These are phyloP conservation scores for Lipomyces starkeyi DNA, from an alignment of 805 yeast species.

Conservation along the genomic window DNA sequence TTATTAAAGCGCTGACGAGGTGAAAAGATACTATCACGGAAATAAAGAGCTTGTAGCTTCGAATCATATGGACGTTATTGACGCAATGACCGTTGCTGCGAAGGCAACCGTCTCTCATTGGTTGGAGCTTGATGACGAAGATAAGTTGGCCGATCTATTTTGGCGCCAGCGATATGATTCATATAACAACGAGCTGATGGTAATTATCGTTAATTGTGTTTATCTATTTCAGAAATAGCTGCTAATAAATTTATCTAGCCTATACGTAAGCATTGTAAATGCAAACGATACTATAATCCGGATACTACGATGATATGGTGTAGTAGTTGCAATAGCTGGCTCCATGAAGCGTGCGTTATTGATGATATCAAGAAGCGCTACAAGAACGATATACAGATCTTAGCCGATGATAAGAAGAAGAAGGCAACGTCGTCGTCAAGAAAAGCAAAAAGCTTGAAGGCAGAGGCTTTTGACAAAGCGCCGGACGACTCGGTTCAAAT, in stretches of 20 bases:
- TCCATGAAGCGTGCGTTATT: constrained; percentile 29
- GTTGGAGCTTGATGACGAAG: constrained; percentile 21
- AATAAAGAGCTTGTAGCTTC: constrained; percentile 35
- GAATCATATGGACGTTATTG: constrained; percentile 34
- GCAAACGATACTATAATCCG: constrained; percentile 28
- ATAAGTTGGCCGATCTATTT: constrained; percentile 23
- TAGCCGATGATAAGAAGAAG: neutral
- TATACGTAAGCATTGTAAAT: constrained; percentile 27
- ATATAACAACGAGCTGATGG: constrained; percentile 27
- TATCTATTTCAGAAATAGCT: neutral
- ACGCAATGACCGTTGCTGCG: constrained; percentile 32
- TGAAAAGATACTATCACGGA: constrained; percentile 30
- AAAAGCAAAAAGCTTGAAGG: neutral
- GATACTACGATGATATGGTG: constrained; percentile 32
- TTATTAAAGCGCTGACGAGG: neutral
- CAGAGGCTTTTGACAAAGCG: neutral
- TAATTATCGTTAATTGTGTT: neutral
- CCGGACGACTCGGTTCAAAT: constrained; percentile 14
- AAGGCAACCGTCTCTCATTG: constrained; percentile 30
- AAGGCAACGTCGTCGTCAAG: neutral
- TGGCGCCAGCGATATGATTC: constrained; percentile 36
- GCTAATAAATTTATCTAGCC: constrained; percentile 14
- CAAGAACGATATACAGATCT: constrained; percentile 13
- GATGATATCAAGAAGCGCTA: constrained; percentile 27
- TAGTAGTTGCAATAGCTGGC: constrained; percentile 24